Evolutionary conservation across 1,139 yeast genomes (phyloP), one percentile per base, ranked within the genome.

Genomic region (Geotrichum reessii): DNA sequence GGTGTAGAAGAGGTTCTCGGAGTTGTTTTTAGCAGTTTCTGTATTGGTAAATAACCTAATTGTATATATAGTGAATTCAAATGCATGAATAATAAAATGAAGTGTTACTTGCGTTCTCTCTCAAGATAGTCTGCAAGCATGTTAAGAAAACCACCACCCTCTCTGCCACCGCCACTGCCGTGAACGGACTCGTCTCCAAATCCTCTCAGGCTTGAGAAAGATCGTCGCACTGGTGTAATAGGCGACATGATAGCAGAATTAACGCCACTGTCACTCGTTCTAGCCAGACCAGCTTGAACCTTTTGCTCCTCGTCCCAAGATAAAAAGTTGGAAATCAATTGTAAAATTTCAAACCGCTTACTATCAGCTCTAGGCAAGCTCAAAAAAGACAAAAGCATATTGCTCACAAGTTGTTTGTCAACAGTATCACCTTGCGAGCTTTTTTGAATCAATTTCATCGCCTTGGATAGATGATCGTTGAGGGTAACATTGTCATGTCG

Each of bases 401-500:
- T 93, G 1, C 97, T 86, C 5, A 95, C 83, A 60, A 93, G 80
- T 71, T 91, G 96, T 67, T 87, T 86, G 69, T 92, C 97, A 1
- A 92, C 90, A 8, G 85, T 79, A 59, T 87, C 91, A 5, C 87
- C 82, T 59, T 84, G 84, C 57, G 86, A 81, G 55, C 81, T 84
- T 65, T 85, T 84, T 67, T 90, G 91, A 61, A 93, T 83, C 71
- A 92, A 76, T 21, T 91, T 83, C 61, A 93, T 74, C 1, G 98
- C 95, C 69, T 93, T 93, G 21, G 96, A 90, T 60, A 93, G 75
- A 74, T 95, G 99, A 69, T 93, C 99, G 70, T 93, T 93, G 59
- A 92, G 75, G 37, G 90, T 89, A 19, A 93, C 92, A 1, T 96
- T 95, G 72, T 93, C 98, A 70, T 93, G 98, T 58, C 98, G 83